Evolutionary conservation across 208 protist genomes (phyloP), one percentile per base, ranked within the genome.

Genomic region (Leishmania lainsoni): DNA sequence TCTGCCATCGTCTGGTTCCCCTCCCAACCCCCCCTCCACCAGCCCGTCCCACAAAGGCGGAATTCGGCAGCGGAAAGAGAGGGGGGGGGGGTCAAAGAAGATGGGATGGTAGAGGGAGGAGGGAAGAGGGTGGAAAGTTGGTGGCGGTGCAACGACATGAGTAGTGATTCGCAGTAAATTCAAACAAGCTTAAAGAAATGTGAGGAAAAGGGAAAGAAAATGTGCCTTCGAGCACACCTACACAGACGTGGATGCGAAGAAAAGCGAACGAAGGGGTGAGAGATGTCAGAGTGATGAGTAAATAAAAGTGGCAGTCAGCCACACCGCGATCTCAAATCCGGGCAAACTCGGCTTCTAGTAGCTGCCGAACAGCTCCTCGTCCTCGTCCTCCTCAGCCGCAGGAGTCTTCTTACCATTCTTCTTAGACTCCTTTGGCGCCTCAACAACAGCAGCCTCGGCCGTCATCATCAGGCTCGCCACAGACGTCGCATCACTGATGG

Each of bases 391-490:
- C 26, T 83, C 81, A 59, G 78, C 75, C 2, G 79, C 75, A 45
- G 51, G 39, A 32, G 72, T 0, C 68, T 51, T 78, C 79, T 80
- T 75, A 61, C 61, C 69, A 52, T 84, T 59, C 76, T 75, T 78
- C 81, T 86, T 83, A 73, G 86, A 81, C 58, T 89, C 87, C 77
- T 87, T 85, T 45, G 77, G 79, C 0, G 83, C 71, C 51, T 95
- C 91, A 26, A 87, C 84, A 45, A 99, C 90, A 75, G 98, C 96
- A 61, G 89, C 90, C 85, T 84, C 73, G 42, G 98, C 98, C 5
- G 99, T 99, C 83, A 98, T 99, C 98, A 99, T 99, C 39, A 99
- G 92, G 42, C 98, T 97, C 6, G 99, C 97, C 29, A 99, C 98
- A 65, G 92, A 98, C 20, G 98, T 90, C 51, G 99, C 98, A 83